Percentiles rank a stretch among this genome's conserved stretches.
Conservation (phyloP, 1,139 yeast genomes). For the Taphrina pruni region DNA sequence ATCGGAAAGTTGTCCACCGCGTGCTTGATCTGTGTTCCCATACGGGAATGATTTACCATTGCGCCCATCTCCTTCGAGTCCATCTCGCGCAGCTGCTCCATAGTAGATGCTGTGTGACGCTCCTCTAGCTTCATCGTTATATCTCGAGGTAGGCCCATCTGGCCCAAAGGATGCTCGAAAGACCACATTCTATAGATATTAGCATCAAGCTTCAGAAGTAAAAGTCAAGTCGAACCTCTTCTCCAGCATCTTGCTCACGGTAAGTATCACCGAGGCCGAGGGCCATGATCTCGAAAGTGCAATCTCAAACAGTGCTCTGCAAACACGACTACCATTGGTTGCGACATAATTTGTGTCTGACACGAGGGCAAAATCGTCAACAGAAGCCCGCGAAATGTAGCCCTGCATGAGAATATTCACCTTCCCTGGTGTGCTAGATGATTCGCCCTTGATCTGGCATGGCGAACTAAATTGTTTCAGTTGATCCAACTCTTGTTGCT, state of each 20-base stretch:
- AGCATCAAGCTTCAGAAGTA: conserved; percentile 3
- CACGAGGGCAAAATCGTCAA: conserved; percentile 70
- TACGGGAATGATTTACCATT: conserved; percentile 75
- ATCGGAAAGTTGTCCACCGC: conserved; percentile 76
- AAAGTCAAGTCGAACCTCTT: conserved; percentile 54
- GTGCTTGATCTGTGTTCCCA: conserved; percentile 70
- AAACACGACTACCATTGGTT: conserved; percentile 90
- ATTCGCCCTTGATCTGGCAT: conserved; percentile 82
- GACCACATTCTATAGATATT: conserved; percentile 64
- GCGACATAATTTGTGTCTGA: conserved; percentile 94
- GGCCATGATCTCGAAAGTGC: conserved; percentile 73
- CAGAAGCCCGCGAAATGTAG: conserved; percentile 73
- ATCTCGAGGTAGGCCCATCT: conserved; percentile 77
- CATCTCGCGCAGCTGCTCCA: conserved; percentile 77
- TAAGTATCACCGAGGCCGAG: conserved; percentile 61
- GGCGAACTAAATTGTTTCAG: conserved; percentile 66
- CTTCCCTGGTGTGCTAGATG: conserved; percentile 80
- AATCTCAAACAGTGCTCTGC: conserved; percentile 85
- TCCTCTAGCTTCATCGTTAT: conserved; percentile 67
- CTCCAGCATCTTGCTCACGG: conserved; percentile 78
- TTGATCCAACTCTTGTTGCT: conserved; percentile 69
- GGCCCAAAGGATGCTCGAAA: conserved; percentile 86
- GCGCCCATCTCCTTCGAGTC: conserved; percentile 82
- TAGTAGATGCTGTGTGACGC: conserved; percentile 60
- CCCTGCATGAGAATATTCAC: conserved; percentile 88